Evolutionary conservation across 2,329 filamentous ascomycete species (phyloP), one percentile per base, ranked within the genome.

Genomic region (Diaporthe citriasiana): DNA sequence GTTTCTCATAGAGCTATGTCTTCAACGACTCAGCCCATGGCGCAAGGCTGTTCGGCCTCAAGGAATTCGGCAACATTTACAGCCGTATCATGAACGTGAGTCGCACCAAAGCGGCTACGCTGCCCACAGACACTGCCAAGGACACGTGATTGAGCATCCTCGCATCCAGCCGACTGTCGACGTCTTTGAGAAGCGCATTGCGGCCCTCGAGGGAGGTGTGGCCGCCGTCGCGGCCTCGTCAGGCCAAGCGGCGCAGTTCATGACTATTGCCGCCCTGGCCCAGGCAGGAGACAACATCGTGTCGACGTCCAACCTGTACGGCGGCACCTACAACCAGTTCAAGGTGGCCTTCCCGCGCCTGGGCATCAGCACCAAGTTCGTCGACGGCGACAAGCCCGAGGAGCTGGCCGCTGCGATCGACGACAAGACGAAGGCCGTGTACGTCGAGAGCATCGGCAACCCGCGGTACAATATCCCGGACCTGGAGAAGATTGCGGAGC

Each of bases 1-100:
- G 47, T 35, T 38, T 33, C 35, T 57, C 59, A 55, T 77, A 95
- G 93, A 98, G 95, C 80, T 99, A 88, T 84, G 91, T 91, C 70
- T 99, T 99, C 90, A 93, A 98, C 90, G 94, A 98, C 87, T 98
- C 95, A 69, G 96, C 95, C 66, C 97, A 98, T 81, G 97, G 95
- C 76, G 97, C 97, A 72, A 92, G 95, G 83, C 92, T 99, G 55
- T 99, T 99, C 82, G 94, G 95, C 82, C 94, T 99, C 84, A 97
- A 98, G 87, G 95, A 98, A 85, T 93, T 94, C 80, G 97, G 95
- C 85, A 98, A 98, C 86, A 97, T 98, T 83, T 99, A 99, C 89
- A 97, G 93, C 83, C 94, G 97, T 77, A 95, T 99, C 80, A 95
- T 94, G 93, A 98, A 98, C 85, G 94, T 95, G 81, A 81, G 90